Evolutionary conservation across 2,329 filamentous ascomycete species (phyloP).

Genomic region (Curvularia sp.): DNA sequence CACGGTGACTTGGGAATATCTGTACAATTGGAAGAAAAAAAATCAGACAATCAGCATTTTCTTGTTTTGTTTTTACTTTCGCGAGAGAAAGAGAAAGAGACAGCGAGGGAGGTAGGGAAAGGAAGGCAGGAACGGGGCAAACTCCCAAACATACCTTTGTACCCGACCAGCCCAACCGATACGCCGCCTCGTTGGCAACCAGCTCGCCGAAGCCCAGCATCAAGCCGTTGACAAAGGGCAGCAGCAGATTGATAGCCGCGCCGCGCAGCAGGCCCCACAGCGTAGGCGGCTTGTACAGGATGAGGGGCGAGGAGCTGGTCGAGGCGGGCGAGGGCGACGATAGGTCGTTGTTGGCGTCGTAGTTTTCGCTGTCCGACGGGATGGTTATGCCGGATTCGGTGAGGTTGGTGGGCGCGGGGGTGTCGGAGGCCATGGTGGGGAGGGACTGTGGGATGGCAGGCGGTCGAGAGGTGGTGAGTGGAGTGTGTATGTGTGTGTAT

Average conservation of each 20-base stretch:
- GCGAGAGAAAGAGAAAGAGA: neutral
- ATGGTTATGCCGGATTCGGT: slow-evolving; percentile 78
- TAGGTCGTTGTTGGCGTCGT: slow-evolving; percentile 69
- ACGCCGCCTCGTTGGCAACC: slow-evolving; percentile 95
- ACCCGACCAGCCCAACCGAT: slow-evolving; percentile 87
- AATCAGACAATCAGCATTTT: neutral
- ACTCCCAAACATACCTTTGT: slow-evolving; percentile 74
- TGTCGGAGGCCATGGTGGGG: slow-evolving; percentile 27
- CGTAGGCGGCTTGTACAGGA: slow-evolving; percentile 89
- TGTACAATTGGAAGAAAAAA: slow-evolving; percentile 39
- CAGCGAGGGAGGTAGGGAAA: neutral
- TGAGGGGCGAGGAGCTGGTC: slow-evolving; percentile 69
- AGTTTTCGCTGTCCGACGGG: slow-evolving; percentile 83
- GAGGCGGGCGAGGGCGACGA: slow-evolving; percentile 68
- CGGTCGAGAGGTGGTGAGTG: neutral
- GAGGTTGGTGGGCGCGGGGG: slow-evolving; percentile 58
- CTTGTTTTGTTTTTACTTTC: neutral
- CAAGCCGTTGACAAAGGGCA: slow-evolving; percentile 96
- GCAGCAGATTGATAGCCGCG: slow-evolving; percentile 90
- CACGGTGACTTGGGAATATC: slow-evolving; percentile 68
- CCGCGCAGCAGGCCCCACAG: slow-evolving; percentile 85
- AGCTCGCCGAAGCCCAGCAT: slow-evolving; percentile 98
- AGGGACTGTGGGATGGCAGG: slow-evolving; percentile 1
- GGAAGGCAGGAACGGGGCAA: neutral
- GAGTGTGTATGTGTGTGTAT: neutral